phyloP scores from a whole-genome alignment of 2,329 filamentous ascomycete genomes.

The Plectosphaerella plurivora region DNA sequence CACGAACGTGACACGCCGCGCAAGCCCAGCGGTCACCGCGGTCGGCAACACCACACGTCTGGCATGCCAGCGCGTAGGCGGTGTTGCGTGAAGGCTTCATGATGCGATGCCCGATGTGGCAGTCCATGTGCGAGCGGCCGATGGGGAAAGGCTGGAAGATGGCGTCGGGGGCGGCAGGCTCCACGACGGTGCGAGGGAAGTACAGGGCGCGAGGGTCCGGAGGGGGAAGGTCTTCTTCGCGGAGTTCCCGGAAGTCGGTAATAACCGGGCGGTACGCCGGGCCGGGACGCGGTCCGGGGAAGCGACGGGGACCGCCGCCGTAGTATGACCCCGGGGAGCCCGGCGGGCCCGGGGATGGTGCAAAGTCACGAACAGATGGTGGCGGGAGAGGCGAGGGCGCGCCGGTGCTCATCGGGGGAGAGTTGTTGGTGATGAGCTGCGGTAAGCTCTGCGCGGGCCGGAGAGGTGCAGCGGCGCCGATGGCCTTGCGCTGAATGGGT shows the following conservation, averaged over 20 bases:
- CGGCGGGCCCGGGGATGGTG: background rate
- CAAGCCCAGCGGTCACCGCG: slow-evolving; percentile 41
- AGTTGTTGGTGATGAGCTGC: slow-evolving; percentile 14
- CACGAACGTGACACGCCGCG: slow-evolving; percentile 44
- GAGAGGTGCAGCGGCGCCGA: slow-evolving; percentile 17
- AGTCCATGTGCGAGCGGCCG: slow-evolving; percentile 38
- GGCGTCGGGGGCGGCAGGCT: slow-evolving; percentile 23
- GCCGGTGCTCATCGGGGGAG: slow-evolving; percentile 16
- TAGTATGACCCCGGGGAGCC: slow-evolving; percentile 24
- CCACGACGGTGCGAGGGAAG: slow-evolving; percentile 29
- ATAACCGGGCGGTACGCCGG: slow-evolving; percentile 16
- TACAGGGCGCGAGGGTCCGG: slow-evolving; percentile 29
- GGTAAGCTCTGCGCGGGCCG: slow-evolving; percentile 16
- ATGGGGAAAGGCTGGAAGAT: slow-evolving; percentile 38
- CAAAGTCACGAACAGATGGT: slow-evolving; percentile 18
- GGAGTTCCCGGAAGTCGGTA: slow-evolving; percentile 35
- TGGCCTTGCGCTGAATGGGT: slow-evolving; percentile 18
- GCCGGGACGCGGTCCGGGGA: background rate
- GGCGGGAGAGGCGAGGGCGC: slow-evolving; percentile 1
- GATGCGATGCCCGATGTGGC: slow-evolving; percentile 40
- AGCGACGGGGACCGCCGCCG: slow-evolving; percentile 16
- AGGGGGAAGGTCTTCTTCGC: slow-evolving; percentile 18
- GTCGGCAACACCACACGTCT: slow-evolving; percentile 45
- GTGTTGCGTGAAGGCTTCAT: slow-evolving; percentile 45
- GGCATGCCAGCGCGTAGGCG: slow-evolving; percentile 48